Evolutionary conservation across 2,329 filamentous ascomycete species (phyloP).

Genomic region (Corynespora cassiicola): DNA sequence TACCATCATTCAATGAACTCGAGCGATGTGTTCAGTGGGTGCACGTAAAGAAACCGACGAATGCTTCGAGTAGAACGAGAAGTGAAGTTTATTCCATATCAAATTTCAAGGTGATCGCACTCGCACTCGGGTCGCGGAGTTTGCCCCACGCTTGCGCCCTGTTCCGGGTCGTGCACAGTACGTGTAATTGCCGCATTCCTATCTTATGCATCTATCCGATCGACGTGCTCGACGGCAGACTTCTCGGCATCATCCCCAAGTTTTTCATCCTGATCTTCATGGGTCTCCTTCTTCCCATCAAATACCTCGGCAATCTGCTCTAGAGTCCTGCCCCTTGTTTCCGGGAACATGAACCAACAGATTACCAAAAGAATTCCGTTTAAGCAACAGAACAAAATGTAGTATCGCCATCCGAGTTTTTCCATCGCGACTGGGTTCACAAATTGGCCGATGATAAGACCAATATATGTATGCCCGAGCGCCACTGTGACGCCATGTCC

Average conservation of each 20-base stretch:
- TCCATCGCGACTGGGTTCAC: conserved; percentile 65
- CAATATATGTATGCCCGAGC: conserved; percentile 2
- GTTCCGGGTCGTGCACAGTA: too few relatives aligned
- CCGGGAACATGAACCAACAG: conserved; percentile 14
- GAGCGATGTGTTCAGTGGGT: too few relatives aligned
- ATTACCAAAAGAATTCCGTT: conserved; percentile 3
- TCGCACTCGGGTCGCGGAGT: too few relatives aligned
- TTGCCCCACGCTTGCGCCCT: too few relatives aligned
- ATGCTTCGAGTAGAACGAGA: too few relatives aligned
- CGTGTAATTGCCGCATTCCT: too few relatives aligned
- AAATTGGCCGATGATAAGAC: conserved; percentile 31
- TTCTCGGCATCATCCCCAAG: not conserved
- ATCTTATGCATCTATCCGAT: too few relatives aligned
- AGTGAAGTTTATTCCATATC: too few relatives aligned
- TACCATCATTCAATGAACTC: too few relatives aligned
- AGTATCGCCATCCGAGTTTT: conserved; percentile 58
- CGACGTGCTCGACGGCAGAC: too few relatives aligned
- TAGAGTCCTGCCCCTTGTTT: conserved; percentile 16
- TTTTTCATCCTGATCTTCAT: not conserved
- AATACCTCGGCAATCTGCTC: conserved; percentile 19
- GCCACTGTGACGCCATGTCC: conserved; percentile 6
- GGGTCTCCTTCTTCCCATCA: not conserved
- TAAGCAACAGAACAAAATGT: conserved; percentile 54
- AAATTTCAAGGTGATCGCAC: too few relatives aligned
- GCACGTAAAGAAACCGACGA: too few relatives aligned